Base-by-base conservation (phyloP, 306 rosid species). In the Rosa rugosa region DNA sequence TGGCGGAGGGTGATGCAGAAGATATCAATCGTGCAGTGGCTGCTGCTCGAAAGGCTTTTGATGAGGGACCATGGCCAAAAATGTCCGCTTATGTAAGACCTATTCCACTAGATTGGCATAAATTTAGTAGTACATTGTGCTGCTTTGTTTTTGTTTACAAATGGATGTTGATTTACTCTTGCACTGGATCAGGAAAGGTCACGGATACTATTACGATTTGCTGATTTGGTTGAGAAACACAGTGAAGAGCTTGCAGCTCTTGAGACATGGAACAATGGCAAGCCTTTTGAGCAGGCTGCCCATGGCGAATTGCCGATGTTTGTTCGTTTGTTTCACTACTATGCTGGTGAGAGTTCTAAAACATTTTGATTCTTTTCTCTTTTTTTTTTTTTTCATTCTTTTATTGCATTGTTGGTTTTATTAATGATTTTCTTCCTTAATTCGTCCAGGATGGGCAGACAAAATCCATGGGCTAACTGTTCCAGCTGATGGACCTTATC, bases 31-130 rank as follows among this genome's bases (percentile, higher is more conserved):
- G 86, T 11, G 99, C 99, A 1, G 97, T 94, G 23, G 72, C 89
- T 25, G 97, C 97, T 50, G 99, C 99, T n/a, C 93, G 99, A 20
- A 90, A 87, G 89, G 99, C 99, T 56, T 94, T 94, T 12, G 97
- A 94, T 75, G 97, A 94, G 79, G 99, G 99, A 34, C 97, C 97
- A 31, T 94, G 99, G 99, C 99, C 99, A 4, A 94, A 79, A 83
- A 91, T 94, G 99, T 34, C 86, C 11, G 88, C 97, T 72, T 92
- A 94, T 89, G 99, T 94, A 85, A 54, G 83, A 71, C 22, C 50
- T 75, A 45, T 10, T 38, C 12, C 4, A 40, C 62, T 23, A 11
- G 5, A 53, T 46, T 59, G 5, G 59, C 27, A 8, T 66, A 67
- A 4, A 66, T 8, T 20, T 51, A 46, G 11, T 50, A 47, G 57